Evolutionary conservation across 805 yeast species (phyloP).

Genomic region (Maudiozyma saulgeensis): DNA sequence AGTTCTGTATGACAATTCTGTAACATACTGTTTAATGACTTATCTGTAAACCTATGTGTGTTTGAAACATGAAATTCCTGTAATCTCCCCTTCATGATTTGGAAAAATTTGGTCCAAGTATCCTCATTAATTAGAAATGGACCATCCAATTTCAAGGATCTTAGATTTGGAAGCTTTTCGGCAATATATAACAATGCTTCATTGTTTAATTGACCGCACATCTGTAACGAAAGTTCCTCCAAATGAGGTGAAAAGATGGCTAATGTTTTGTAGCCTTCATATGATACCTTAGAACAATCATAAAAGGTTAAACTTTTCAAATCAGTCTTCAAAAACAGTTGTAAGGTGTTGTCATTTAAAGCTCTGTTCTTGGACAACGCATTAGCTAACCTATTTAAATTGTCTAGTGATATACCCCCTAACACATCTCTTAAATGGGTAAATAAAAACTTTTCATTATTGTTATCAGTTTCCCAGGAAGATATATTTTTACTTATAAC

Average conservation of each 20-base stretch:
- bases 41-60: constrained; percentile 74
- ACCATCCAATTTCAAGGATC: constrained; percentile 65
- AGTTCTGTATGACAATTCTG: constrained; percentile 52
- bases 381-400: constrained; percentile 60
- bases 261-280: constrained; percentile 55
- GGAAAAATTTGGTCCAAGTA: constrained; percentile 73
- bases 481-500: constrained; percentile 42
- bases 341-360: constrained; percentile 58
- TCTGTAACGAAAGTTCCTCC: constrained; percentile 54
- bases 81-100: constrained; percentile 44
- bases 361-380: constrained; percentile 79
- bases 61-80: constrained; percentile 55
- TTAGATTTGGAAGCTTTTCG: constrained; percentile 46
- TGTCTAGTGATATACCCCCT: constrained; percentile 76
- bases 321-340: constrained; percentile 59
- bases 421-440: constrained; percentile 45
- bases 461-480: constrained; percentile 15
- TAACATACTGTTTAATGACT: constrained; percentile 51
- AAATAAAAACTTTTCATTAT: constrained; percentile 8
- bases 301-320: constrained; percentile 58
- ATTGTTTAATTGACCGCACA: constrained; percentile 90
- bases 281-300: constrained; percentile 81
- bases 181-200: constrained; percentile 59
- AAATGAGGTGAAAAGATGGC: constrained; percentile 74
- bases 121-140: constrained; percentile 73